These are phyloP conservation scores for Aphanoascus verrucosus DNA, from an alignment of 2,329 filamentous ascomycete genomes.

Conservation along the genomic window DNA sequence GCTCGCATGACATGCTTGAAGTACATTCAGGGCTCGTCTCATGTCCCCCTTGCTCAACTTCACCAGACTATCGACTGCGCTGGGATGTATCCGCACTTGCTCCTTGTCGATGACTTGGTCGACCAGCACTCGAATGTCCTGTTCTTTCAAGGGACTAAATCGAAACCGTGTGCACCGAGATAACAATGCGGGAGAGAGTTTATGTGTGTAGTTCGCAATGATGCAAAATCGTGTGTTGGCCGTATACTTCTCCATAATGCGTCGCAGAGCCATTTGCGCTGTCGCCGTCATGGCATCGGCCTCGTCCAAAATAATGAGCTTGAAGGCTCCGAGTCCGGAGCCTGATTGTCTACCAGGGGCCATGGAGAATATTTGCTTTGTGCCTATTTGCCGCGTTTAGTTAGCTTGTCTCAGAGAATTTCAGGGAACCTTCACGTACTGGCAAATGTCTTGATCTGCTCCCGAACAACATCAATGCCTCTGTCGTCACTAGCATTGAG, in stretches of 20 bases:
- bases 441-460: conserved; percentile 99
- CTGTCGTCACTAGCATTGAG: conserved; percentile 95
- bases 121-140: conserved; percentile 72
- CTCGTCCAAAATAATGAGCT: conserved; percentile 95
- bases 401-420: not conserved
- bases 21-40: conserved; percentile 83
- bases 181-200: conserved; percentile 81
- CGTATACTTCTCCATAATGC: conserved; percentile 99
- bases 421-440: conserved; percentile 40
- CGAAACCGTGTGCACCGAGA: conserved; percentile 91
- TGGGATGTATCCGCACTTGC: conserved; percentile 66
- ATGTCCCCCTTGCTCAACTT: conserved; percentile 89
- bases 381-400: conserved; percentile 35
- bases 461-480: conserved; percentile 93
- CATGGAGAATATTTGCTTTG: conserved; percentile 89
- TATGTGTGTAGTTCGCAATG: conserved; percentile 98
- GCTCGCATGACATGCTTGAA: conserved; percentile 92
- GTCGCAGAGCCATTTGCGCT: conserved; percentile 88
- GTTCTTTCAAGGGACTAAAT: conserved; percentile 85
- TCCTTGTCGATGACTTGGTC: conserved; percentile 86
- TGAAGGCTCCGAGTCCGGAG: conserved; percentile 60
- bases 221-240: conserved; percentile 96
- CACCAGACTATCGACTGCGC: conserved; percentile 74
- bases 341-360: conserved; percentile 38
- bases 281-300: conserved; percentile 99